Conservation (phyloP, 202 grass and related monocot species). For the Elaeis oleifera region DNA sequence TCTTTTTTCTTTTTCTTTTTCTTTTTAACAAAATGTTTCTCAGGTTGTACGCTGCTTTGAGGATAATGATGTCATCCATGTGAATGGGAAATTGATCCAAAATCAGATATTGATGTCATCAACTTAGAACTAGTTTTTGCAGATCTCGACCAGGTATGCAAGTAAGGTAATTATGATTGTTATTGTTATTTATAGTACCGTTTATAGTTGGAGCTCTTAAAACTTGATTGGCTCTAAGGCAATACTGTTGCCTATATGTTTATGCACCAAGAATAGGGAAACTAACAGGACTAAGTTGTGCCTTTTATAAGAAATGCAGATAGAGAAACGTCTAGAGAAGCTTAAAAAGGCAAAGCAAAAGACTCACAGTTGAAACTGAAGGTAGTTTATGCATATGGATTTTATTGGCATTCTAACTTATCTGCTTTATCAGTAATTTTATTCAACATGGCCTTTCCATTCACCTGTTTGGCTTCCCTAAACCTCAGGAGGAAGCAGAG, state of each 20-base stretch:
- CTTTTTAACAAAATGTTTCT: not conserved
- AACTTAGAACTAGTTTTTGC: conserved; percentile 89
- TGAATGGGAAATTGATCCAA: conserved; percentile 91
- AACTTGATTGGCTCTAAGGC: no score
- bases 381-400: conserved; percentile 24
- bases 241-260: no score
- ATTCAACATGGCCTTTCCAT: no score
- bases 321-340: conserved; percentile 95
- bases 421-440: not conserved
- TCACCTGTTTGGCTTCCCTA: no score
- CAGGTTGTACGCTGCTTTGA: conserved; percentile 97
- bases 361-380: conserved; percentile 76
- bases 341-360: conserved; percentile 93
- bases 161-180: conserved; percentile 11
- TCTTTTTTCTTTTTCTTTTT: no score
- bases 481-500: conserved; percentile 79
- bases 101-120: conserved; percentile 95
- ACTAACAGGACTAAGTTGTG: conserved; percentile 10
- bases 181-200: not conserved
- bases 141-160: conserved; percentile 88
- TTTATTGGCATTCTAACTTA: not conserved
- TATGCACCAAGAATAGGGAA: not conserved
- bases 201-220: no score
- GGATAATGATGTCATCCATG: conserved; percentile 94
- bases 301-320: conserved; percentile 50